Evolutionary conservation across 1,139 yeast species (phyloP), one percentile per base, ranked within the genome.

Genomic region (Pichia cactophila): DNA sequence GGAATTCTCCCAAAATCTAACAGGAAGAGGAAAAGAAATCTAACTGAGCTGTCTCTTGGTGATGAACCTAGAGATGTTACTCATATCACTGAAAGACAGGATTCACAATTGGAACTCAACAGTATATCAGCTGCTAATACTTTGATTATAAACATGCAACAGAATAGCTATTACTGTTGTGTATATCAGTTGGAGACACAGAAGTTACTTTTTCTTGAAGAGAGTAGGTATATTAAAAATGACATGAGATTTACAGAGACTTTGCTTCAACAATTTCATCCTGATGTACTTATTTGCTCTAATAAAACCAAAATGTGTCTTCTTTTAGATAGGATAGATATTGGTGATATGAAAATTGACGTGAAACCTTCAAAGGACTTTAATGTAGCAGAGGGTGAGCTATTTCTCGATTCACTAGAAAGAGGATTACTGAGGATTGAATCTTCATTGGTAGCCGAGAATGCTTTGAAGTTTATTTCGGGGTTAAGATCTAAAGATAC

Each of bases 331-430:
- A 31, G 11, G 3, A 5, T 14, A 31, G 35, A 31, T 31, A 31
- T 17, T 7, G 41, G n/a, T 31, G 35, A 31, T 12, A 31, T 36
- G 3, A 54, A 40, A 33, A 23, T 53, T 16, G 54, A 54, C 12
- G 43, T 52, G 0, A 55, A 51, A 37, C 20, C 57, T 1, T 33
- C 46, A 0, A 55, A 50, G 20, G 55, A 55, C 6, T 55, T 56
- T 42, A 48, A 44, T 20, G 41, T 26, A 2, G 17, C 12, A 14
- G 51, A 50, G 26, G 58, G 57, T 6, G 42, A 47, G 5, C 8
- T 16, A 4, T 55, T 54, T 23, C 8, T 56, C 0, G 36, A 46
- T 20, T 33, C 48, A 2, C 45, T 54, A 6, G 3, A 33, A 5
- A 26, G 40, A 14, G 54, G 50, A 16, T 16, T 50, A 6, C 40